Evolutionary conservation across 2,329 filamentous ascomycete genomes (phyloP), one percentile per base, ranked within the genome.

Genomic region (Ophiosphaerella korrae): DNA sequence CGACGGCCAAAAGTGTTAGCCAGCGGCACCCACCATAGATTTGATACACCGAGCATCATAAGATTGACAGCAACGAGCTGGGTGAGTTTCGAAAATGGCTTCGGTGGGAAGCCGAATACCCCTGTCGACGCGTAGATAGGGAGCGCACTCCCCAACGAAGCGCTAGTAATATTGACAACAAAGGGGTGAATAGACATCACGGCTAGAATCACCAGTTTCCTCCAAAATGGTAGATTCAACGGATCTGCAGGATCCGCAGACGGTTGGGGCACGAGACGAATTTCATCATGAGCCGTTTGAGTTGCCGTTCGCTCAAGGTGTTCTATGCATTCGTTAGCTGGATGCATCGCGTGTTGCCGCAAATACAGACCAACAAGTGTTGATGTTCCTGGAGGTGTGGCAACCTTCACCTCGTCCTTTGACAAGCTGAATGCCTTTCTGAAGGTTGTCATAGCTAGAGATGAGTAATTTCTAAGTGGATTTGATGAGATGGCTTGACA

Each of bases 11-110:
- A 73, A 0, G 69, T 73, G 36, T 77, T 76, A 2, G 73, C 65
- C 11, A 77, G 42, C 2, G 75, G 75, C 3, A 77, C 72, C 75
- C 74, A 77, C 55, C 68, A 69, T 46, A 77, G 51, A 46, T 78
- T 77, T 0, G 71, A 68, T 5, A 58, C 63, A 2, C 75, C 75
- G 7, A 74, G 47, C 55, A 76, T 67, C 6, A 78, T 61, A 9
- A 72, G 63, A 38, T 76, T 77, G 31, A 68, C 73, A 2, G 75
- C 70, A 14, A 74, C 59, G 12, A 77, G 58, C 34, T 76, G 68
- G 3, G 67, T 68, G 18, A 78, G 57, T 24, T 60, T 50, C 2
- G 62, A 60, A 47, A 75, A 73, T 1, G 58, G 42, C 42, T 60
- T 67, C 1, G 68, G 68, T 7, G 66, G 67, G 1, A 68, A 42